Evolutionary conservation across 2,329 filamentous ascomycete species (phyloP), one percentile per base, ranked within the genome.

Genomic region (Sporothrix protearum): DNA sequence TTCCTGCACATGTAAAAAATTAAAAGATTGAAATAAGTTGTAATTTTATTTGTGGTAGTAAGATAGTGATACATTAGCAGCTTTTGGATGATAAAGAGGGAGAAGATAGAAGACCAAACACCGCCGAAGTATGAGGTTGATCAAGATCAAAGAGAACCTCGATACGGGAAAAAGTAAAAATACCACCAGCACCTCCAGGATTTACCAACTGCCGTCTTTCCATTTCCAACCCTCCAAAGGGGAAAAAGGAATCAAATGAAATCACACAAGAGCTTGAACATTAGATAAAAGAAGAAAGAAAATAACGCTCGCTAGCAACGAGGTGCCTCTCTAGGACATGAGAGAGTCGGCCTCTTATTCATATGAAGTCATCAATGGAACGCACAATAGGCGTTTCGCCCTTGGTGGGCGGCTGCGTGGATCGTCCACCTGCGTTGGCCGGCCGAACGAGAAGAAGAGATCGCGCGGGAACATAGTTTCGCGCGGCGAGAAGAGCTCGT

Each of bases 291-390:
- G 25, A 22, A 3, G 42, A 61, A 39, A 61, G 5, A 22, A 42
- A 45, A 45, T n/a, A 64, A 42, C 59, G 59, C 59, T 64, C 59
- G 59, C 59, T 64, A 42, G 59, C 55, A 64, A 45, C 39, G 59
- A 19, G 36, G n/a, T 28, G 59, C 36, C 22, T 39, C 36, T 64
- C 7, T 14, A n/a, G n/a, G n/a, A n/a, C 1, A 36, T 2, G n/a
- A 25, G 10, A 7, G 7, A 45, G 1, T 25, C 19, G 7, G 28
- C 36, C 19, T 61, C 7, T 70, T 53, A 59, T 45, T 83, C 85
- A 94, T 80, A 94, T 83, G 68, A 93, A 83, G 77, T 94, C 91
- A 78, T 92, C 90, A 76, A 95, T 95, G 72, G 90, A 94, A 71
- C 92, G 85, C 68, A 89, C 88, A 73, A 95, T 94, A 2, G 92